phyloP scores from a whole-genome alignment of 371 early-diverging fungal genomes.

The Umbelopsis sp. region DNA sequence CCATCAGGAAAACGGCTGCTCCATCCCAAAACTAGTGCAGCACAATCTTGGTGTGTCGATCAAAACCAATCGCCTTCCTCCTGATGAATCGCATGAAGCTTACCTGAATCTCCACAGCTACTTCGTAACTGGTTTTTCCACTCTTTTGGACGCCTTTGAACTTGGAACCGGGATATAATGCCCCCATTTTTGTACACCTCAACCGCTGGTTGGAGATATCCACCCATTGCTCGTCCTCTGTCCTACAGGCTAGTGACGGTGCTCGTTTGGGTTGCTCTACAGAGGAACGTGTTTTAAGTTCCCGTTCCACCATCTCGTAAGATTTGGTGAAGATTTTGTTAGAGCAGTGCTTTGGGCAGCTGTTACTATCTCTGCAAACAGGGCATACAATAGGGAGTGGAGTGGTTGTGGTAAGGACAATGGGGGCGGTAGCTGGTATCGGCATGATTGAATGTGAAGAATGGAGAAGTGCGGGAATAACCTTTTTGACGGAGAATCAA shows the following conservation, averaged over 20 bases:
- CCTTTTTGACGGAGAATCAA: conserved; percentile 1
- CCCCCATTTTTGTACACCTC: conserved; percentile 33
- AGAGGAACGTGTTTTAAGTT: conserved; percentile 10
- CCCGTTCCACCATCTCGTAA: conserved; percentile 14
- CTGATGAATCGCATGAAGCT: neutral
- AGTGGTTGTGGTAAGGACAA: conserved; percentile 8
- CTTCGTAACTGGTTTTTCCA: conserved; percentile 69
- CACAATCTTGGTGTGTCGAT: neutral
- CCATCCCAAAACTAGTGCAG: neutral
- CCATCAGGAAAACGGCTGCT: neutral
- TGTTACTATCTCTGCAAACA: conserved; percentile 1
- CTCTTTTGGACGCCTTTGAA: conserved; percentile 77
- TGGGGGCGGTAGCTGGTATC: conserved; percentile 11
- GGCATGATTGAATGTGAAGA: conserved; percentile 12
- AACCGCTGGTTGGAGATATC: conserved; percentile 44
- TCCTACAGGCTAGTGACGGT: conserved; percentile 35
- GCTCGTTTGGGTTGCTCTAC: conserved; percentile 20
- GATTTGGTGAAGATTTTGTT: conserved; percentile 10
- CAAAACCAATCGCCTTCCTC: neutral
- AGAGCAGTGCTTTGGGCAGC: conserved; percentile 10
- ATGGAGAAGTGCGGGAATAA: conserved; percentile 14
- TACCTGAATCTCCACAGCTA: conserved; percentile 80
- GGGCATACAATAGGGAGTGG: conserved; percentile 12
- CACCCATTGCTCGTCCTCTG: conserved; percentile 41
- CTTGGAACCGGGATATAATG: conserved; percentile 68